phyloP scores from a whole-genome alignment of 2,329 filamentous ascomycete species.

The Phaeosphaeria sp. region DNA sequence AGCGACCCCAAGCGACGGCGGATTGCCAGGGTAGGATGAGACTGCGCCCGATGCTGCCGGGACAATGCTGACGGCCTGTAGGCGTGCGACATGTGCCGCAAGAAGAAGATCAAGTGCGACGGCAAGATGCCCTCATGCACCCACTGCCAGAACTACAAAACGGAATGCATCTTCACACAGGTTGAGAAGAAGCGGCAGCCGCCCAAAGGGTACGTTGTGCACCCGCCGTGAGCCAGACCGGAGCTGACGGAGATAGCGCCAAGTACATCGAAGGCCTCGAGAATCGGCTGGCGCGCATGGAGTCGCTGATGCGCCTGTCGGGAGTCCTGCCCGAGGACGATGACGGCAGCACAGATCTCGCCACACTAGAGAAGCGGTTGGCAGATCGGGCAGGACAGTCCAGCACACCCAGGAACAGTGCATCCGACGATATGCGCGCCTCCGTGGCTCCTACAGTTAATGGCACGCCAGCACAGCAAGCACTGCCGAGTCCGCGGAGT shows the following conservation, averaged over 20 bases:
- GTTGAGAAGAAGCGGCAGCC: constrained; percentile 98
- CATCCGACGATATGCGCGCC: constrained; percentile 40
- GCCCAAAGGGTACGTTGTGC: constrained; percentile 77
- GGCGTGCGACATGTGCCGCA: constrained; percentile 96
- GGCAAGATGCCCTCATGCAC: constrained; percentile 94
- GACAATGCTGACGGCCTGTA: constrained; percentile 48
- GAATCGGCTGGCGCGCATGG: constrained; percentile 94
- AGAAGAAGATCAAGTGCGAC: constrained; percentile 97
- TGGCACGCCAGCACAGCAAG: constrained; percentile 54
- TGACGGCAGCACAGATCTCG: constrained; percentile 83
- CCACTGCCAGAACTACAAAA: constrained; percentile 98
- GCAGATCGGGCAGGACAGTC: constrained; percentile 56
- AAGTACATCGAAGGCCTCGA: constrained; percentile 98
- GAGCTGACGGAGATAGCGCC: constrained; percentile 63
- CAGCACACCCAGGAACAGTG: constrained; percentile 26
- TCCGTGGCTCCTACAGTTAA: constrained; percentile 41
- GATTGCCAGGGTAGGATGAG: constrained; percentile 74
- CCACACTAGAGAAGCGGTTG: constrained; percentile 79
- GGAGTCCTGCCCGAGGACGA: constrained; percentile 87
- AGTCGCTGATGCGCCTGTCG: constrained; percentile 84
- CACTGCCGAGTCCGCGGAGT: constrained; percentile 58
- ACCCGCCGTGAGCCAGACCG: not conserved
- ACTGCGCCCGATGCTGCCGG: constrained; percentile 3
- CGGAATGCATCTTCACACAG: constrained; percentile 94
- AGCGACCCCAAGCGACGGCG: constrained; percentile 83